Percentiles rank a stretch among this genome's conserved stretches.
Evolutionary conservation across 2,329 filamentous ascomycete species (phyloP).

Genomic region (Laburnicola sp.): DNA sequence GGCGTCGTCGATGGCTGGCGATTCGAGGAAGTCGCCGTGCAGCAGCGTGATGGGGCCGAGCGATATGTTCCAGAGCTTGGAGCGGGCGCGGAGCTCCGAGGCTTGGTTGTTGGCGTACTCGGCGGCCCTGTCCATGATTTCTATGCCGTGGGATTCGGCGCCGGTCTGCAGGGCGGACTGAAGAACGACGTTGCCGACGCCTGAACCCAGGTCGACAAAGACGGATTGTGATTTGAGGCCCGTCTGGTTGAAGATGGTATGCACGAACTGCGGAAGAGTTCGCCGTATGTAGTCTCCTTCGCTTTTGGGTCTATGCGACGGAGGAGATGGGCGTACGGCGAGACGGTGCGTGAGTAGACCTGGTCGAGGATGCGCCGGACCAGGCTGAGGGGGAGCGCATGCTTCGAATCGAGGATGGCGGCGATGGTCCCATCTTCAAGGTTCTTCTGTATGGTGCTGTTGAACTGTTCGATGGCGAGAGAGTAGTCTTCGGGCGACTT

Average conservation of each 20-base stretch:
- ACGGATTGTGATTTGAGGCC: conserved; percentile 79
- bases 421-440: conserved; percentile 72
- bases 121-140: conserved; percentile 91
- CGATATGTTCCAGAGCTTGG: conserved; percentile 83
- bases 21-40: conserved; percentile 80
- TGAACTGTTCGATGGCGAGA: conserved; percentile 74
- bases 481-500: conserved; percentile 71
- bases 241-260: conserved; percentile 77
- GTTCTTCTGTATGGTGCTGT: conserved; percentile 66
- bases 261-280: conserved; percentile 85
- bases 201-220: conserved; percentile 93
- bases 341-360: conserved; percentile 89
- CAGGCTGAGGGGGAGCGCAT: conserved; percentile 65
- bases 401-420: conserved; percentile 69
- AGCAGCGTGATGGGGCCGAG: conserved; percentile 80
- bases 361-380: conserved; percentile 83
- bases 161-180: conserved; percentile 92
- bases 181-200: conserved; percentile 92
- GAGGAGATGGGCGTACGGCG: conserved; percentile 80
- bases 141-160: conserved; percentile 93
- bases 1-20: conserved; percentile 68
- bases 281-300: conserved; percentile 92
- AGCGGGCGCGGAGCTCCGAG: conserved; percentile 80
- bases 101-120: conserved; percentile 78
- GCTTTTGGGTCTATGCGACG: conserved; percentile 73